phyloP scores from a whole-genome alignment of 495 filamentous ascomycete genomes.

The Cercophora sp. region DNA sequence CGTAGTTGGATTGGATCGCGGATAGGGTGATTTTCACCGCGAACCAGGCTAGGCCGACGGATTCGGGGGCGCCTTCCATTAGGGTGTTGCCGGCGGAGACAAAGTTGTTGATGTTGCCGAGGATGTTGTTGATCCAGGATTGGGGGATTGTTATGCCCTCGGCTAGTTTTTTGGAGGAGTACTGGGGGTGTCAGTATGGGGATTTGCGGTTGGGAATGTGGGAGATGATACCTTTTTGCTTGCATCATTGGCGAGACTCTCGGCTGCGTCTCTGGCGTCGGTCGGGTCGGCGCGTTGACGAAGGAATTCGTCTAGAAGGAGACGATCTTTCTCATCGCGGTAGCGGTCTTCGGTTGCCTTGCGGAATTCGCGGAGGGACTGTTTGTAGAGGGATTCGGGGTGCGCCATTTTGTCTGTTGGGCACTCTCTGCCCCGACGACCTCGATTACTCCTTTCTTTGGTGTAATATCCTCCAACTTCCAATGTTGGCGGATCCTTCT shows the following conservation, averaged over 20 bases:
- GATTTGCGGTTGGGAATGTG: too few relatives aligned
- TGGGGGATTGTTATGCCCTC: constrained; percentile 22
- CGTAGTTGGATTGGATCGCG: constrained; percentile 30
- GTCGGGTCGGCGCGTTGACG: constrained; percentile 13
- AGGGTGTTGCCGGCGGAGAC: constrained; percentile 20
- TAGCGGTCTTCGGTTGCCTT: too few relatives aligned
- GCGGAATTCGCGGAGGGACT: too few relatives aligned
- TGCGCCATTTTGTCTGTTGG: too few relatives aligned
- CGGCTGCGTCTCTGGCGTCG: constrained; percentile 20
- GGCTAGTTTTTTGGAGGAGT: too few relatives aligned
- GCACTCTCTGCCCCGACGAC: too few relatives aligned
- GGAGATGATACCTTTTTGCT: too few relatives aligned
- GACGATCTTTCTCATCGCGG: constrained; percentile 15
- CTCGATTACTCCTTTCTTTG: too few relatives aligned
- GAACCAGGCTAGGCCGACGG: constrained; percentile 28
- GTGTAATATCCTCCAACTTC: too few relatives aligned
- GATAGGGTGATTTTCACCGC: constrained; percentile 24
- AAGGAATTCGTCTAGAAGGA: constrained; percentile 20
- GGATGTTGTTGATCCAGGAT: constrained; percentile 24
- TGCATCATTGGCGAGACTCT: constrained; percentile 14
- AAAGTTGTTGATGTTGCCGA: constrained; percentile 27
- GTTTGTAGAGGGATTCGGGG: too few relatives aligned
- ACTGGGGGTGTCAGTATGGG: too few relatives aligned
- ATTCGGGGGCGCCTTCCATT: constrained; percentile 23
- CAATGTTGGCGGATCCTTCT: too few relatives aligned